A percentile compares a stretch with the other conserved stretches of the same genome.
Evolutionary conservation across 441 rosid genomes (phyloP).

Genomic region (Cnidoscolus chayamansa): DNA sequence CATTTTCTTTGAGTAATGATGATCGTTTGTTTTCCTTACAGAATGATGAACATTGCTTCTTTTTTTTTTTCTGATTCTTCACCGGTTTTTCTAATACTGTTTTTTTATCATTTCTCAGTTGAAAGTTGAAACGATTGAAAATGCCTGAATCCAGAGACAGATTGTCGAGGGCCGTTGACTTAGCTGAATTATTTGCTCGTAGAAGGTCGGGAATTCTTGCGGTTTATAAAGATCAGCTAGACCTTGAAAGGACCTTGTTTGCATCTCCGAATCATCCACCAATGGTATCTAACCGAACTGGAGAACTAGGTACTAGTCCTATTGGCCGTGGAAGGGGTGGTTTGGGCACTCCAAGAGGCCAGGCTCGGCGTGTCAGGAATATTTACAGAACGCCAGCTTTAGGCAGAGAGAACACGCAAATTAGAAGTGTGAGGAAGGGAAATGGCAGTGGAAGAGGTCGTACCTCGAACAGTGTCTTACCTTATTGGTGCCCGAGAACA

Average conservation of each 20-base stretch:
- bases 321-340: constrained; percentile 32
- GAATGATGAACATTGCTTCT: not conserved
- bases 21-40: not conserved
- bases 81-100: not conserved
- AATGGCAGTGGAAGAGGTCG: too few species aligned
- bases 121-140: constrained; percentile 1
- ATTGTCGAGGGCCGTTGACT: constrained; percentile 47
- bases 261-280: constrained; percentile 28
- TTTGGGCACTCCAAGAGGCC: constrained; percentile 39
- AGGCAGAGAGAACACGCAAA: too few species aligned
- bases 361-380: not conserved
- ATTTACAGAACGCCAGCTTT: too few species aligned
- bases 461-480: too few species aligned
- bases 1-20: not conserved
- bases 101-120: not conserved
- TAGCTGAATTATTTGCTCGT: constrained; percentile 37
- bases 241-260: constrained; percentile 11
- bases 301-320: constrained; percentile 24
- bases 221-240: constrained; percentile 36
- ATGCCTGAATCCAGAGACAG: constrained; percentile 79
- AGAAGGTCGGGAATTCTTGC: constrained; percentile 38
- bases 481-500: too few species aligned
- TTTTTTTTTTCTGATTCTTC: not conserved
- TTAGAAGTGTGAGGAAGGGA: too few species aligned
- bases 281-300: constrained; percentile 8